Evolutionary conservation across 495 filamentous ascomycete genomes (phyloP), one percentile per base, ranked within the genome.

Genomic region (Penicillium verhagenii): DNA sequence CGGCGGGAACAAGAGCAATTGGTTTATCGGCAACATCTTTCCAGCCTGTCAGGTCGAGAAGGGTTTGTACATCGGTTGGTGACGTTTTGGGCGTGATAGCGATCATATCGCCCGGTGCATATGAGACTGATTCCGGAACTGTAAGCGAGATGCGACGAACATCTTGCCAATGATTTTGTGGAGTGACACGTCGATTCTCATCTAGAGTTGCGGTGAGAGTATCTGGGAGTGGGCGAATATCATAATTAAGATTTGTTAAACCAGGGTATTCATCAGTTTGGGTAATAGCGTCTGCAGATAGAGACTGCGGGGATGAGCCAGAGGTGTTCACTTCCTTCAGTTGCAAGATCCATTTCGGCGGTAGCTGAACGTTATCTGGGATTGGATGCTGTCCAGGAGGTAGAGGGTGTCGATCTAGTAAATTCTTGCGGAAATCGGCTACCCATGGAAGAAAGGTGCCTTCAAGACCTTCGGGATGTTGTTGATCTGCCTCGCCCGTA

Each of bases 401-500:
- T 1, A 96, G 77, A 2, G 93, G 92, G 61, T 84, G 89, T 23
- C 72, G 66, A 26, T 80, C 74, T 28, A 96, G 71, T 37, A 97
- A 66, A 35, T 81, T 72, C 24, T 78, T 77, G 46, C 80, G 79
- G 19, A 97, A 75, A 40, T 81, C 82, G 2, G 80, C 68, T 13
- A 82, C 79, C 92, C 93, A 97, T 6, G 87, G 82, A 38, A 92
- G 69, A 57, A 94, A 95, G 16, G 82, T 82, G 25, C 89, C 91
- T 66, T 97, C 92, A 33, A 92, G 73, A n/a, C 94, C 94, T 78
- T 97, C 91, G 33, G 86, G 81, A 80, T 96, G 89, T 62, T 92
- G 89, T 56, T 96, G 91, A 67, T 99, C 95, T 35, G 85, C 90
- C 67, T 97, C 94, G 2, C 89, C 93, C 38, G 85, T 77, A 20